phyloP scores from a whole-genome alignment of 768 basidiomycete species.

The Gelatoporia subvermispora region DNA sequence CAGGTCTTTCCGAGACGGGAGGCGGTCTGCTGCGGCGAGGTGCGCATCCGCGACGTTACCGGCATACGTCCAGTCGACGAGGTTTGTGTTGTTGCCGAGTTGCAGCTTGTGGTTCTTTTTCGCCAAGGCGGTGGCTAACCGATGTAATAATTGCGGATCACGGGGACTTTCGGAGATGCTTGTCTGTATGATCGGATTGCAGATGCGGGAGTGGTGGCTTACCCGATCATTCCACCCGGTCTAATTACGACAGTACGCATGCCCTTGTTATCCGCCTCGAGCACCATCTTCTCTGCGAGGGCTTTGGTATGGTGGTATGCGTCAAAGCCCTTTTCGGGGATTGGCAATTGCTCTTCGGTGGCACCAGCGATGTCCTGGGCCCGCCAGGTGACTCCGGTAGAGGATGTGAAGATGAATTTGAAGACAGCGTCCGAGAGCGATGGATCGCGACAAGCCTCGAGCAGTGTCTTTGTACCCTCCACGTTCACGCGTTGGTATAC shows the following conservation, averaged over 20 bases:
- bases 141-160: conserved; percentile 39
- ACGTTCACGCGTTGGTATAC: conserved; percentile 47
- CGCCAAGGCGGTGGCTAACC: conserved; percentile 35
- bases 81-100: conserved; percentile 43
- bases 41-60: conserved; percentile 50
- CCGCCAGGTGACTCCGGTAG: conserved; percentile 40
- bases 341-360: conserved; percentile 38
- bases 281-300: conserved; percentile 39
- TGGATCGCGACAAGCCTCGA: too few species aligned
- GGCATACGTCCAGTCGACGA: conserved; percentile 49
- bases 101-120: conserved; percentile 42
- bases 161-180: conserved; percentile 30
- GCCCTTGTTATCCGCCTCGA: conserved; percentile 35
- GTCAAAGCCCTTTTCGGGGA: conserved; percentile 35
- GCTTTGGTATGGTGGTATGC: conserved; percentile 49
- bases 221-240: conserved; percentile 53
- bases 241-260: conserved; percentile 41
- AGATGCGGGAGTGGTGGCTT: conserved; percentile 4
- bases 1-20: conserved; percentile 16
- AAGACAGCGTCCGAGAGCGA: conserved; percentile 27
- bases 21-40: conserved; percentile 42
- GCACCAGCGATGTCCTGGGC: conserved; percentile 38
- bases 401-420: conserved; percentile 47
- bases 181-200: background rate
- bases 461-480: conserved; percentile 31